phyloP scores from a whole-genome alignment of 176 grass and related monocot species.

The Tillandsia fasciculata region DNA sequence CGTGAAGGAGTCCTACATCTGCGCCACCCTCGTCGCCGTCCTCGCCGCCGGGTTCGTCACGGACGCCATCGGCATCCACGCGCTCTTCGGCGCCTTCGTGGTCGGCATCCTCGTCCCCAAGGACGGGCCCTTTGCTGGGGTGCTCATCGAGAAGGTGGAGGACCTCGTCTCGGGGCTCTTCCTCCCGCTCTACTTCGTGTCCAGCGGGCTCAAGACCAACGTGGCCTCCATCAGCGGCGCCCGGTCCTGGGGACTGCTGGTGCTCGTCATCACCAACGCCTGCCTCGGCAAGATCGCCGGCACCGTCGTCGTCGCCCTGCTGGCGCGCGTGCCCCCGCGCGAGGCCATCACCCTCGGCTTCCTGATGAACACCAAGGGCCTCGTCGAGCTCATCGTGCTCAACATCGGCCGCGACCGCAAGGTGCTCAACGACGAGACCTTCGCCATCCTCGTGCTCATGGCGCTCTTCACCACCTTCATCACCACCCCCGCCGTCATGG shows the following conservation, averaged over 20 bases:
- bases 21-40: constrained; percentile 22
- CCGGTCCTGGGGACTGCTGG: constrained; percentile 45
- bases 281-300: constrained; percentile 51
- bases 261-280: constrained; percentile 36
- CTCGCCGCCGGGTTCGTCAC: constrained; percentile 45
- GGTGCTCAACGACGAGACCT: constrained; percentile 49
- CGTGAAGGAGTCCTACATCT: constrained; percentile 38
- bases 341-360: constrained; percentile 41
- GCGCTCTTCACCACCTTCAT: constrained; percentile 46
- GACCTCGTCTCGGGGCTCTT: constrained; percentile 48
- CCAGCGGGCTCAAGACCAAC: constrained; percentile 58
- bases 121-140: constrained; percentile 38
- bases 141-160: constrained; percentile 56
- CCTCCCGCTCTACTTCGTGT: constrained; percentile 61
- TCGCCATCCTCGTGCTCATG: constrained; percentile 57
- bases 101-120: constrained; percentile 49
- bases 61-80: constrained; percentile 57
- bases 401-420: constrained; percentile 53
- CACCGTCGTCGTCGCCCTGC: constrained; percentile 17
- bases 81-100: constrained; percentile 61
- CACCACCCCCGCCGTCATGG: constrained; percentile 32
- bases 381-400: constrained; percentile 56
- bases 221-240: constrained; percentile 34
- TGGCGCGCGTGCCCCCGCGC: constrained; percentile 20
- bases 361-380: constrained; percentile 64